phyloP scores from a whole-genome alignment of 371 early-diverging fungal species.

The Entomophthora muscae region DNA sequence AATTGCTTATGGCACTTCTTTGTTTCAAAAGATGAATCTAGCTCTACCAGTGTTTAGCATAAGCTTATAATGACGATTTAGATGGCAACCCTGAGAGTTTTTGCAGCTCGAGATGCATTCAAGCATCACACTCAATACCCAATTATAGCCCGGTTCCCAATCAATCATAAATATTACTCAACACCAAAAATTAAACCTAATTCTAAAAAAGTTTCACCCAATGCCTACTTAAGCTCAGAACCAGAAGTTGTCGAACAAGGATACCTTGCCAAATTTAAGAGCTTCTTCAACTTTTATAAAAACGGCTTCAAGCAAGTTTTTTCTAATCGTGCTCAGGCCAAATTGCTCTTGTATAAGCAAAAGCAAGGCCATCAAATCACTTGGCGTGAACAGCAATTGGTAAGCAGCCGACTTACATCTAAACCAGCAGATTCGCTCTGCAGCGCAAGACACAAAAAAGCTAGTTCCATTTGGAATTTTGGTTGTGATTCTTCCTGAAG shows the following conservation, averaged over 20 bases:
- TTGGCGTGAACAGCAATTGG: constrained; percentile 30
- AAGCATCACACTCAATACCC: no score
- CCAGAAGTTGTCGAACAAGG: neutral
- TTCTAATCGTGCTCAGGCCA: constrained; percentile 25
- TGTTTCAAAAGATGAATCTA: no score
- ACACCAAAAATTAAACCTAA: neutral
- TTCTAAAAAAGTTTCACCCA: neutral
- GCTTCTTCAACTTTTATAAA: constrained; percentile 28
- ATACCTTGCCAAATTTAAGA: constrained; percentile 11
- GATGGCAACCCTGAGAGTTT: no score
- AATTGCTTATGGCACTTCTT: no score
- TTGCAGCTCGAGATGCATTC: no score
- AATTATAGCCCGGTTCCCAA: no score
- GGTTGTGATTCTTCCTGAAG: constrained; percentile 34
- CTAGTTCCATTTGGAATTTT: constrained; percentile 37
- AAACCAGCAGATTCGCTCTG: constrained; percentile 20
- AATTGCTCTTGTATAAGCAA: constrained; percentile 17
- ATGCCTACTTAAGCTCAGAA: neutral
- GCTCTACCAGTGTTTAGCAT: no score
- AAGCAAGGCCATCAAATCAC: constrained; percentile 22
- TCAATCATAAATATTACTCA: no score
- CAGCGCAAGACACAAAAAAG: constrained; percentile 30
- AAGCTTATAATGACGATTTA: no score
- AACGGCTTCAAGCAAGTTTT: constrained; percentile 35
- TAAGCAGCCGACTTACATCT: constrained; percentile 11